Evolutionary conservation across 2,329 filamentous ascomycete genomes (phyloP).

Genomic region (Sporothrix mexicana): DNA sequence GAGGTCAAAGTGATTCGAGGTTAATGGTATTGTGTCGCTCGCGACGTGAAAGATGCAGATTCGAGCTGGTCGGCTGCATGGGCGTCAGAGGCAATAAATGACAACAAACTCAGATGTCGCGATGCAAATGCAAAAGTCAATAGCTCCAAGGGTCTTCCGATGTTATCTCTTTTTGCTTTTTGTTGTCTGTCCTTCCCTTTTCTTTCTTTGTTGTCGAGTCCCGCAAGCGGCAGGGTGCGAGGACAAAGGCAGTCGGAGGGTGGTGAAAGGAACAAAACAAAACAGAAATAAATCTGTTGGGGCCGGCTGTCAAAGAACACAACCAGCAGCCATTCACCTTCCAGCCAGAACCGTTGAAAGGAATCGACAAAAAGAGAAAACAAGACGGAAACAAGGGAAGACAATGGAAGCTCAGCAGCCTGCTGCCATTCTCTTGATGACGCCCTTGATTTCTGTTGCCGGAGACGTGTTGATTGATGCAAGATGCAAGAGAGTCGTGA

Average conservation of each 20-base stretch:
- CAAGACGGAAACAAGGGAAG: background rate
- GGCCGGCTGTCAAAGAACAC: background rate
- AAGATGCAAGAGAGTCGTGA: background rate
- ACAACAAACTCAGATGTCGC: background rate
- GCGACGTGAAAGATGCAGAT: background rate
- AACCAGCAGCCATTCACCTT: slow-evolving; percentile 1
- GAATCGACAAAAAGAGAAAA: background rate
- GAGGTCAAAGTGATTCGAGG: background rate
- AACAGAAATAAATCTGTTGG: slow-evolving; percentile 21
- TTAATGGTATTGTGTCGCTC: background rate
- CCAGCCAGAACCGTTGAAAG: no score
- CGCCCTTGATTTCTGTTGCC: background rate
- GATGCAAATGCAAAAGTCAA: background rate
- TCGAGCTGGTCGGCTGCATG: background rate
- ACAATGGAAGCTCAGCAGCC: slow-evolving; percentile 28
- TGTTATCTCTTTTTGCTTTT: background rate
- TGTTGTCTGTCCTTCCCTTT: background rate
- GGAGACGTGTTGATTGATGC: background rate
- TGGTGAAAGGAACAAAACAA: background rate
- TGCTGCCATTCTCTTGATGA: slow-evolving; percentile 24
- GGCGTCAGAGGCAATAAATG: background rate
- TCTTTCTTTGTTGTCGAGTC: slow-evolving; percentile 27
- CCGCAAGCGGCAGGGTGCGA: slow-evolving; percentile 24
- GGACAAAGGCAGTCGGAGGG: background rate
- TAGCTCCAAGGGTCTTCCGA: background rate